These are phyloP conservation scores for Globisporangium echinulatum DNA, from an alignment of 352 stramenopile genomes.

Conservation along the genomic window DNA sequence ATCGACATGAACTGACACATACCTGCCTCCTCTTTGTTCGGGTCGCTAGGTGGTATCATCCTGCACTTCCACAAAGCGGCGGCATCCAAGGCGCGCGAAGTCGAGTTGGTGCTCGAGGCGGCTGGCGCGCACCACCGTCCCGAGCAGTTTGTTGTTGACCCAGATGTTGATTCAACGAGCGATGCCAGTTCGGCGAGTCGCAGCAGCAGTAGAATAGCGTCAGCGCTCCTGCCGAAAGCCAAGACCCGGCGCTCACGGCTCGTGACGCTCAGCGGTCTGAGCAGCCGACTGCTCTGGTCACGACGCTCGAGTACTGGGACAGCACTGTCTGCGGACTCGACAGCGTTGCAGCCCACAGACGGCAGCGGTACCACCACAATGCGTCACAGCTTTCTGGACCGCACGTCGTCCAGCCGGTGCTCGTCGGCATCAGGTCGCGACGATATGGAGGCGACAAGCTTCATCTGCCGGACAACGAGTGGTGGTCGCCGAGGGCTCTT, in stretches of 20 bases:
- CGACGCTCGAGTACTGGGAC: conserved; percentile 1
- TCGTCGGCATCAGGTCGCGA: not conserved
- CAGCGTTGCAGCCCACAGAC: not conserved
- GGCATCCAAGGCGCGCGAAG: conserved; percentile 29
- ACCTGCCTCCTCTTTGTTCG: not conserved
- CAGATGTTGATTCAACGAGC: too few relatives aligned
- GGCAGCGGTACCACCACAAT: conserved; percentile 9
- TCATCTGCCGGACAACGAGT: conserved; percentile 21
- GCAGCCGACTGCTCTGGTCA: conserved; percentile 9
- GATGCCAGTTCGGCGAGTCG: too few relatives aligned
- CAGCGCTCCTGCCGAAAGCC: not conserved
- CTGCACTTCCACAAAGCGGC: conserved; percentile 64
- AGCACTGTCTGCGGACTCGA: not conserved
- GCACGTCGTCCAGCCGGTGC: not conserved
- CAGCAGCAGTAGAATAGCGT: not conserved
- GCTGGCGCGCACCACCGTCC: conserved; percentile 30
- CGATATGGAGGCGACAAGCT: conserved; percentile 17
- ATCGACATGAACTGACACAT: too few relatives aligned
- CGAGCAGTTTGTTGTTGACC: conserved; percentile 6
- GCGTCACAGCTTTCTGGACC: conserved; percentile 10
- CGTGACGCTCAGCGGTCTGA: conserved; percentile 13
- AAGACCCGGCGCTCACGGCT: conserved; percentile 8
- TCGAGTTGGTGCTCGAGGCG: conserved; percentile 49
- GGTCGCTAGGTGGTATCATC: conserved; percentile 49
- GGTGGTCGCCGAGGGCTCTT: conserved; percentile 17